phyloP scores from a whole-genome alignment of 228 moss, liverwort and hornwort genomes.

The Sphagnum fallax region DNA sequence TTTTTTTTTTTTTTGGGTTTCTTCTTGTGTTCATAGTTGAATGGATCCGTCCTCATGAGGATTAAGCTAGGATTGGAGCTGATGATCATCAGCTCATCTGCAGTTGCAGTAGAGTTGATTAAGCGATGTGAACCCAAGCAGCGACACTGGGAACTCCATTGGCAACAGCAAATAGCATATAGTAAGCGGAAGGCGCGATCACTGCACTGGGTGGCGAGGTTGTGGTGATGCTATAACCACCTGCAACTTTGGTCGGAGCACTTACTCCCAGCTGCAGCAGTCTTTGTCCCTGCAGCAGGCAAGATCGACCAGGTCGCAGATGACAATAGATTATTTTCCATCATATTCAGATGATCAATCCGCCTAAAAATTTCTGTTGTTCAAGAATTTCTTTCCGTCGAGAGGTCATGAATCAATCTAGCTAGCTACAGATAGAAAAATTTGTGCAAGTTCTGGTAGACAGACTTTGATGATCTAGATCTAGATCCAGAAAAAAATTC shows the following conservation, averaged over 20 bases:
- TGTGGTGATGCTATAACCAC: slow-evolving; percentile 9
- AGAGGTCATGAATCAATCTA: background rate
- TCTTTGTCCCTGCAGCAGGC: slow-evolving; percentile 29
- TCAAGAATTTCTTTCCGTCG: background rate
- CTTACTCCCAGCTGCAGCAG: slow-evolving; percentile 23
- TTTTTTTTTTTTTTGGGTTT: too few relatives aligned
- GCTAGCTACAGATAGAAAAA: background rate
- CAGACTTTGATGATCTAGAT: too few relatives aligned
- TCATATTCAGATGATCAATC: background rate
- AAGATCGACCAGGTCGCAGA: background rate
- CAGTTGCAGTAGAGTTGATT: background rate
- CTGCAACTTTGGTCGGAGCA: slow-evolving; percentile 2
- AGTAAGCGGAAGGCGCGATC: slow-evolving; percentile 35
- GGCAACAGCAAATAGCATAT: slow-evolving; percentile 35
- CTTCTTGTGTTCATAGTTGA: too few relatives aligned
- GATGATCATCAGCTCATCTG: too few relatives aligned
- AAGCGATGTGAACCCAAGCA: slow-evolving; percentile 20
- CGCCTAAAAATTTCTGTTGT: background rate
- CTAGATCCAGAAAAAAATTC: too few relatives aligned
- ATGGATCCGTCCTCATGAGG: too few relatives aligned
- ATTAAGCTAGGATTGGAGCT: too few relatives aligned
- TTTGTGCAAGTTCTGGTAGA: background rate
- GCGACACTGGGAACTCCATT: slow-evolving; percentile 32
- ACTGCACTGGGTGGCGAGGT: slow-evolving; percentile 15
- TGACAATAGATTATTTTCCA: background rate